A percentile compares a stretch with the other conserved stretches of the same genome.
Conservation (phyloP, 1,284 basidiomycete species). For the Heterobasidion annosum region DNA sequence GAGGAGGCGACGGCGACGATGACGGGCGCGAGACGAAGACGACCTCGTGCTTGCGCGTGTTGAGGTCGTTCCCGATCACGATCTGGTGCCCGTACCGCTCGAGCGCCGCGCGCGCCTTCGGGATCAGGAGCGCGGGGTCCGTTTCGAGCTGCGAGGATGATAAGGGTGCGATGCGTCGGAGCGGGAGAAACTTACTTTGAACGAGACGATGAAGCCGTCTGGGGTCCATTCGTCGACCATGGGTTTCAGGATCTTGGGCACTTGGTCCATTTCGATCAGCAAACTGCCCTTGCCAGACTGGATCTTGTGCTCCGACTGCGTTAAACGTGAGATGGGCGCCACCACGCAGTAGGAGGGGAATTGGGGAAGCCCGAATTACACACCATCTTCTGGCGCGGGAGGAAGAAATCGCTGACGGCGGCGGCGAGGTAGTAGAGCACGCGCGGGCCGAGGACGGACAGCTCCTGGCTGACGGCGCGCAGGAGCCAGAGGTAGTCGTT, state of each 20-base stretch:
- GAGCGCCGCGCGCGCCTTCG: slow-evolving; percentile 84
- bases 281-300: slow-evolving; percentile 93
- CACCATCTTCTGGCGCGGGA: slow-evolving; percentile 85
- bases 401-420: slow-evolving; percentile 96
- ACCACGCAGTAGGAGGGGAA: not conserved
- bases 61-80: slow-evolving; percentile 92
- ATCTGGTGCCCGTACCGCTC: slow-evolving; percentile 95
- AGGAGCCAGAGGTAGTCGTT: slow-evolving; percentile 96
- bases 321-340: slow-evolving; percentile 33
- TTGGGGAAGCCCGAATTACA: slow-evolving; percentile 18
- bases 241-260: slow-evolving; percentile 91
- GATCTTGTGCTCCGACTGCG: slow-evolving; percentile 94
- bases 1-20: too few relatives aligned
- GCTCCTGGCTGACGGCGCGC: slow-evolving; percentile 70
- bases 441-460: slow-evolving; percentile 56
- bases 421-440: slow-evolving; percentile 96
- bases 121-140: slow-evolving; percentile 74
- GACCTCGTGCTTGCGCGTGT: slow-evolving; percentile 85
- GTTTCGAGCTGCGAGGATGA: slow-evolving; percentile 74
- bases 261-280: slow-evolving; percentile 96
- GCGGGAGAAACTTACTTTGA: slow-evolving; percentile 63
- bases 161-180: not conserved
- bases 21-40: slow-evolving; percentile 60
- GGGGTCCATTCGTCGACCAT: slow-evolving; percentile 92
- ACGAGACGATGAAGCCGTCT: slow-evolving; percentile 89